Conservation (phyloP, 1,284 basidiomycete species). For the Meira miltonrushii region DNA sequence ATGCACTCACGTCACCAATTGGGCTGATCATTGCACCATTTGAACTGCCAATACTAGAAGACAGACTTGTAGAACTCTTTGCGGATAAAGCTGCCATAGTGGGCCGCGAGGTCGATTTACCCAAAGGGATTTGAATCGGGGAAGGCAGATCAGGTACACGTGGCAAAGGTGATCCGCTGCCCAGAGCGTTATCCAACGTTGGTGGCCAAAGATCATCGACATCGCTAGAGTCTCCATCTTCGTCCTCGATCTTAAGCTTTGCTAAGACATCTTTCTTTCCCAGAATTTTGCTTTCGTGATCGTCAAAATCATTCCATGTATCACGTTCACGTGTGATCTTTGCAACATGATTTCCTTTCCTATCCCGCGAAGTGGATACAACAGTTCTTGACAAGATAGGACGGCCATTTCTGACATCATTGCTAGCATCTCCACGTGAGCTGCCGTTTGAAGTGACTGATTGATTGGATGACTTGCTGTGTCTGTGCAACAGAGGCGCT, state of each 20-base stretch:
- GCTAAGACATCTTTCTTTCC: not conserved
- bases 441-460: not conserved
- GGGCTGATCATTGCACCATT: not conserved
- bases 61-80: not conserved
- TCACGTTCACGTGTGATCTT: not conserved
- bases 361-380: not conserved
- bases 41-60: not conserved
- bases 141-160: not conserved
- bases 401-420: too few relatives aligned
- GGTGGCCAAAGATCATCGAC: constrained; percentile 21
- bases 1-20: too few relatives aligned
- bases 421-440: too few relatives aligned
- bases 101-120: too few relatives aligned
- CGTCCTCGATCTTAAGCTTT: not conserved
- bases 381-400: not conserved
- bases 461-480: not conserved
- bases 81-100: too few relatives aligned
- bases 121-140: not conserved
- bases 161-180: not conserved
- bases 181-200: not conserved
- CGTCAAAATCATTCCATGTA: constrained; percentile 12
- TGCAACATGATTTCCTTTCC: not conserved
- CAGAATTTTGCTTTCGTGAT: constrained; percentile 3
- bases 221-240: constrained; percentile 1
- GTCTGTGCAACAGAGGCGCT: not conserved